Evolutionary conservation across 441 rosid genomes (phyloP).

Genomic region (Gossypium schwendimanii): DNA sequence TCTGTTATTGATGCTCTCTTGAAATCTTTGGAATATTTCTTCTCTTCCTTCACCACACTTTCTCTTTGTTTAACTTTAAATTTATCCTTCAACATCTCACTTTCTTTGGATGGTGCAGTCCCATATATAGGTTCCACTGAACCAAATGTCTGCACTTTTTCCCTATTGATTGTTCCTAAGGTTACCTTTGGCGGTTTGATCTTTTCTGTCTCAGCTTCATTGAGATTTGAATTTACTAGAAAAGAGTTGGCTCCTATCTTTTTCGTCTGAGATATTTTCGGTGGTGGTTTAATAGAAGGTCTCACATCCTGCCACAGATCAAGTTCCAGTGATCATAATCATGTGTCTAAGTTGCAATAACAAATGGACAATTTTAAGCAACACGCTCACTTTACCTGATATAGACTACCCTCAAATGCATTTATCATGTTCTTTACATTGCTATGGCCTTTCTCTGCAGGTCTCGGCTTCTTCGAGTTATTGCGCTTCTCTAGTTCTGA

Average conservation of each 20-base stretch:
- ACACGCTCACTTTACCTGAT: slow-evolving; percentile 44
- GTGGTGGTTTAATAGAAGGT: slow-evolving; percentile 29
- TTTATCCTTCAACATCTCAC: slow-evolving; percentile 15
- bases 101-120: slow-evolving; percentile 16
- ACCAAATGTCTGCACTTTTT: slow-evolving; percentile 15
- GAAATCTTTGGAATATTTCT: slow-evolving; percentile 25
- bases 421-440: slow-evolving; percentile 73
- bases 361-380: background rate
- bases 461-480: slow-evolving; percentile 22
- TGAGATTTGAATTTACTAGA: slow-evolving; percentile 13
- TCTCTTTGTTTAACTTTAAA: slow-evolving; percentile 18
- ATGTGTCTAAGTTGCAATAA: background rate
- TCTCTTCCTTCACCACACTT: slow-evolving; percentile 13
- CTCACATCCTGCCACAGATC: slow-evolving; percentile 35
- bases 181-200: slow-evolving; percentile 8
- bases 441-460: slow-evolving; percentile 39
- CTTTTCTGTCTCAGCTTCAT: slow-evolving; percentile 13
- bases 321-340: slow-evolving; percentile 12
- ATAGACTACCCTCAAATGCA: slow-evolving; percentile 52
- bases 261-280: slow-evolving; percentile 21
- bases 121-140: background rate
- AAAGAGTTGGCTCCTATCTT: slow-evolving; percentile 24
- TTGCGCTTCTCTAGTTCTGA: slow-evolving; percentile 16
- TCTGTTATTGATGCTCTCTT: slow-evolving; percentile 21
- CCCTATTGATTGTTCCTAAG: slow-evolving; percentile 6